Conservation (phyloP, 1,284 basidiomycete species). For the Ceratobasidium sp. region DNA sequence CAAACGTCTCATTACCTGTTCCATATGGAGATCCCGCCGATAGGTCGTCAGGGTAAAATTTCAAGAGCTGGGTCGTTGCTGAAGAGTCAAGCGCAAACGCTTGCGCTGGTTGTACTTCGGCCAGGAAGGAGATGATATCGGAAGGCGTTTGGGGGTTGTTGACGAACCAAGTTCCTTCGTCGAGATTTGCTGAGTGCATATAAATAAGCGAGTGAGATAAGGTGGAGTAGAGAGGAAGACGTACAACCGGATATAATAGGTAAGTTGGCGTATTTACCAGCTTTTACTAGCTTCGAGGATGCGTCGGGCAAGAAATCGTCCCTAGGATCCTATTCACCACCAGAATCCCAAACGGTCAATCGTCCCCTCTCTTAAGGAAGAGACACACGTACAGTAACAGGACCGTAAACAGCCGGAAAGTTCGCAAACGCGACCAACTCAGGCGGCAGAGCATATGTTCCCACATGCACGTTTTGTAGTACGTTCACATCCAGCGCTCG, state of each 20-base stretch:
- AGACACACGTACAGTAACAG: slow-evolving; percentile 25
- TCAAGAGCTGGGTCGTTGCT: background rate
- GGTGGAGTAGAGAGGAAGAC: background rate
- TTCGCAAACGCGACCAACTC: slow-evolving; percentile 17
- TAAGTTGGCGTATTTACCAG: slow-evolving; percentile 35
- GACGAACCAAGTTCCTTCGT: slow-evolving; percentile 29
- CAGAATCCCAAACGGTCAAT: too few relatives aligned
- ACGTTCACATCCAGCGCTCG: background rate
- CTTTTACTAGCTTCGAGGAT: background rate
- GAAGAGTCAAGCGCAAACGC: background rate
- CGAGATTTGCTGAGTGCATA: slow-evolving; percentile 9
- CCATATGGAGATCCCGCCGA: slow-evolving; percentile 18
- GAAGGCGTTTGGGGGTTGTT: background rate
- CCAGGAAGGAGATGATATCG: slow-evolving; percentile 19
- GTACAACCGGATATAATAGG: slow-evolving; percentile 18
- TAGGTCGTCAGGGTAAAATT: slow-evolving; percentile 7
- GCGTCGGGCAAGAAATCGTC: slow-evolving; percentile 23
- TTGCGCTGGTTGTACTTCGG: background rate
- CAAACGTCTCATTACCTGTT: slow-evolving; percentile 32
- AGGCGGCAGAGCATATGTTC: slow-evolving; percentile 8
- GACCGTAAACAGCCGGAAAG: slow-evolving; percentile 31
- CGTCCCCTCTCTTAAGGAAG: too few relatives aligned
- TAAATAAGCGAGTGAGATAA: too few relatives aligned
- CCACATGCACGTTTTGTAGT: slow-evolving; percentile 18
- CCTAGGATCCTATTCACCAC: slow-evolving; percentile 6